Evolutionary conservation across 1,284 basidiomycete species (phyloP).

Genomic region (Cryptococcus maquisensis): DNA sequence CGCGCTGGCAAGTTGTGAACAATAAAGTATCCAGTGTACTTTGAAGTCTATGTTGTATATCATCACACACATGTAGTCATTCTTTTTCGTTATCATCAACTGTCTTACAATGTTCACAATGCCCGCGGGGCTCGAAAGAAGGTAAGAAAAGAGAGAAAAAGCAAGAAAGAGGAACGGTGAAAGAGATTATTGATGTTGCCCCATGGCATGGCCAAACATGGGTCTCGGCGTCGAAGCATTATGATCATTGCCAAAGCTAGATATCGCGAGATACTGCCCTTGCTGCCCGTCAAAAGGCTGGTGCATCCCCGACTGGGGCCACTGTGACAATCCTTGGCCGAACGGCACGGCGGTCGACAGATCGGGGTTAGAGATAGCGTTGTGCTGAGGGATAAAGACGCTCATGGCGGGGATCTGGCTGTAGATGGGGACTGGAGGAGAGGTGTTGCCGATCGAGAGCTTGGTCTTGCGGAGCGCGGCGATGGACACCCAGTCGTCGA

Average conservation of each 20-base stretch:
- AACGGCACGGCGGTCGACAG: constrained; percentile 2
- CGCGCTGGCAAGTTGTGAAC: constrained; percentile 54
- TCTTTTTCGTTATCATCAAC: background rate
- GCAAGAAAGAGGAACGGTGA: background rate
- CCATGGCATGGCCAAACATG: background rate
- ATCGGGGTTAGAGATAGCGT: background rate
- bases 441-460: constrained; percentile 12
- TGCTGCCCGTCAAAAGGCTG: background rate
- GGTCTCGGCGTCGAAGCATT: background rate
- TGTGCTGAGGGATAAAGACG: background rate
- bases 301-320: background rate
- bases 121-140: background rate
- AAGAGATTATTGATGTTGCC: background rate
- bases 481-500: constrained; percentile 41
- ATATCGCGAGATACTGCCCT: background rate
- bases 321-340: background rate
- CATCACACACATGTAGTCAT: background rate
- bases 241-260: background rate
- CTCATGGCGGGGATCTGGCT: background rate
- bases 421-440: background rate
- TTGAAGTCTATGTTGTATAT: background rate
- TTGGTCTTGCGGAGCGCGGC: constrained; percentile 27
- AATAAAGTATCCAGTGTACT: background rate
- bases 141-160: background rate
- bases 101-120: background rate